These are phyloP conservation scores for Pouteria glomerata DNA, from an alignment of 148 eudicot species.

Conservation along the genomic window DNA sequence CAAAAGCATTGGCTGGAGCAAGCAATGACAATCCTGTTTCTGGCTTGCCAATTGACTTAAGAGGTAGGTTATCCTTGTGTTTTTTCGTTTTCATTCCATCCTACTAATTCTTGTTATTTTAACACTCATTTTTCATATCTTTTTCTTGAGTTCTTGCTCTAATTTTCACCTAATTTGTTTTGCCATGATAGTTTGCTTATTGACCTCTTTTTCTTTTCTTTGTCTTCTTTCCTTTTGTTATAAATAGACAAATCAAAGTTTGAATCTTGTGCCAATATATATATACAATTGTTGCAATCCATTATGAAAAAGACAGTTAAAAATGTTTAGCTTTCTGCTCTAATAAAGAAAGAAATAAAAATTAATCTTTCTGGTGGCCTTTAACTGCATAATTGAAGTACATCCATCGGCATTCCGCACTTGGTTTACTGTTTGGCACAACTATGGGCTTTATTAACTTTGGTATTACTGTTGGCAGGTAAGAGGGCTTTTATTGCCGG, in stretches of 20 bases:
- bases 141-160: background rate
- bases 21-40: conserved; percentile 47
- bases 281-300: background rate
- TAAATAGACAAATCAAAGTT: too few species aligned
- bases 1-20: conserved; percentile 72
- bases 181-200: background rate
- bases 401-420: background rate
- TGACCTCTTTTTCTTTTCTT: background rate
- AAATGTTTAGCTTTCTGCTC: background rate
- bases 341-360: background rate
- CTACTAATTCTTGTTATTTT: background rate
- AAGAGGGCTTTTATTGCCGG: conserved; percentile 98
- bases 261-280: background rate
- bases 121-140: background rate
- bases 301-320: background rate
- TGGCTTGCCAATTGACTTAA: conserved; percentile 81
- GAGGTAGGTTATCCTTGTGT: conserved; percentile 42
- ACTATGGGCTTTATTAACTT: background rate
- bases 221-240: too few species aligned
- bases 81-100: background rate
- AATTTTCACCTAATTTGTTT: background rate
- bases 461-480: conserved; percentile 36
- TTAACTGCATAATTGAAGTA: background rate
- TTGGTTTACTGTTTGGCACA: background rate
- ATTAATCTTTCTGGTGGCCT: background rate